These are phyloP conservation scores for Arabidopsis suecica DNA, from an alignment of 345 rosid genomes.

Conservation along the genomic window DNA sequence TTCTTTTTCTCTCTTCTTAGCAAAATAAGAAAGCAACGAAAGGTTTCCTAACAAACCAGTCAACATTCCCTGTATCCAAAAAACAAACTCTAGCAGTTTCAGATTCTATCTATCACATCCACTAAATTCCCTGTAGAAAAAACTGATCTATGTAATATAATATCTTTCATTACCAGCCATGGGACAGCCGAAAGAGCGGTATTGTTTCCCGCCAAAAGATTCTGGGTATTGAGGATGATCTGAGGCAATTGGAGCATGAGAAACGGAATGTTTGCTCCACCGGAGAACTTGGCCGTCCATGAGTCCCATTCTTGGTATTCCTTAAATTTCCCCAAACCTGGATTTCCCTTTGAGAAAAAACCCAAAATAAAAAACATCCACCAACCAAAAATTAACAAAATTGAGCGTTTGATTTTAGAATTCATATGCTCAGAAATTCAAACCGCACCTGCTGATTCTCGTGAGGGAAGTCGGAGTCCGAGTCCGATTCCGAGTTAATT, in stretches of 20 bases:
- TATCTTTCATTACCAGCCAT: constrained; percentile 67
- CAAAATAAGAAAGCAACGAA: constrained; percentile 83
- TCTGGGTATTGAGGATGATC: constrained; percentile 81
- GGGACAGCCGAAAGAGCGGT: constrained; percentile 88
- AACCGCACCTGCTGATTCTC: constrained; percentile 57
- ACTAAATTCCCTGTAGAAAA: too few species aligned
- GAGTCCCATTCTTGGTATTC: constrained; percentile 75
- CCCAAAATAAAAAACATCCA: constrained; percentile 13
- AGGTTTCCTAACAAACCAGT: constrained; percentile 89
- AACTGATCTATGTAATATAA: too few species aligned
- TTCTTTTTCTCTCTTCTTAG: constrained; percentile 81
- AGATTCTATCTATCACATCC: background rate
- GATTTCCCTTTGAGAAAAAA: constrained; percentile 50
- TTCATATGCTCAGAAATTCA: background rate
- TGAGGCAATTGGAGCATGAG: constrained; percentile 85
- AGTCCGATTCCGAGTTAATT: constrained; percentile 64
- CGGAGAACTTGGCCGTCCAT: constrained; percentile 79
- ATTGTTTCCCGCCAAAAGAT: constrained; percentile 76
- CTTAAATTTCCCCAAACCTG: constrained; percentile 45
- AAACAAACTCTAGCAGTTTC: constrained; percentile 1
- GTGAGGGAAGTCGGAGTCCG: constrained; percentile 67
- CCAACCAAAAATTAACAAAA: background rate
- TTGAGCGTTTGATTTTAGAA: background rate
- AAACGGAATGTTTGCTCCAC: constrained; percentile 77
- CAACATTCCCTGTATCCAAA: constrained; percentile 76